Evolutionary conservation across 2,329 filamentous ascomycete species (phyloP), one percentile per base, ranked within the genome.

Genomic region (Trichoderma koningiopsis): DNA sequence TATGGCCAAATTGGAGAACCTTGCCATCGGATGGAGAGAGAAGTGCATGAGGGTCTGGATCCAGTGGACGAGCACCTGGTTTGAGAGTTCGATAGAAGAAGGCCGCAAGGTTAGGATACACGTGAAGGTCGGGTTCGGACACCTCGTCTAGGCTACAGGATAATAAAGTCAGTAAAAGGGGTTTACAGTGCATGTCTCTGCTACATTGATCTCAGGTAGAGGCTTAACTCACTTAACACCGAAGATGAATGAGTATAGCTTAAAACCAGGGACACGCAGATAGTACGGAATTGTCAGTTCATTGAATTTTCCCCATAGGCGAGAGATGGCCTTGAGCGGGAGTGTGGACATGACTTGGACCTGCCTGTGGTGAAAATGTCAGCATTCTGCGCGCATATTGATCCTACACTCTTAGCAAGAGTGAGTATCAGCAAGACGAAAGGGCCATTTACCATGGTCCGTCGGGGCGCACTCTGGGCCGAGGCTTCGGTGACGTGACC

Each of bases 41-140:
- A 5, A 99, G 82, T 11, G 93, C 92, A 76, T 92, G 91, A 1
- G 88, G 87, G 73, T 95, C 89, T 1, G 92, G 88, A 76, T 98
- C 93, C 16, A 99, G 85, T 1, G 94, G 94, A 31, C 96, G 90
- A 14, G 87, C 89, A 40, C 94, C 95, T 6, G 95, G 93, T 79
- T 97, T 98, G 70, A 99, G 85, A 1, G 90, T 93, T 71, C 96
- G 93, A 80, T 98, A 99, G 84, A 99, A 99, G 85, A 99, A 99
- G 70, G 95, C 89, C 6, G 95, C 93, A 52, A 99, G 88, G 77
- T 99, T 99, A 24, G 94, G 92, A 79, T 96, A 99, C 59, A 87
- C 88, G 78, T 92, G 94, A 24, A 99, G 88, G 75, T 99, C 96
- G 22, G 91, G 88, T 77, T 99, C 94, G 37, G 90, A 88, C 22